These are phyloP conservation scores for Cephaloascus fragrans DNA, from an alignment of 805 yeast species.

Conservation along the genomic window DNA sequence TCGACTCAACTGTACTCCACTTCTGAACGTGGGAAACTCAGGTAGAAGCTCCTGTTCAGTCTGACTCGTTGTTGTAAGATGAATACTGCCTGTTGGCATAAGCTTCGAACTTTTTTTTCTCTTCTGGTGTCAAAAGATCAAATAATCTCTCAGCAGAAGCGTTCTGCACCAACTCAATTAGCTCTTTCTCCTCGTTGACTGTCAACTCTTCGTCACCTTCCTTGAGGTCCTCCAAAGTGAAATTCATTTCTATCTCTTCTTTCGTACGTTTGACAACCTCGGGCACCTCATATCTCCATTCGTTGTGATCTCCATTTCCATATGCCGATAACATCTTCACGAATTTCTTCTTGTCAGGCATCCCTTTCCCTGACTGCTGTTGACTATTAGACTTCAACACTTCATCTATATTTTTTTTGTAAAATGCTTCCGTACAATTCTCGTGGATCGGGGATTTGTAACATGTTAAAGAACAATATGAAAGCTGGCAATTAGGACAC, in stretches of 20 bases:
- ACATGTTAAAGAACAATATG: slow-evolving; percentile 3
- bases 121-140: neutral
- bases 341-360: neutral
- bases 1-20: too few relatives aligned
- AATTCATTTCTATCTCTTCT: neutral
- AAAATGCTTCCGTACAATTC: slow-evolving; percentile 3
- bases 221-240: neutral
- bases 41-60: too few relatives aligned
- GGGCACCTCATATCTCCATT: neutral
- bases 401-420: slow-evolving; percentile 1
- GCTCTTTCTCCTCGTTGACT: neutral
- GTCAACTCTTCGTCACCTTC: neutral
- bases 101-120: neutral
- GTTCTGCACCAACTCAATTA: neutral
- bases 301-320: neutral
- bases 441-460: slow-evolving; percentile 3
- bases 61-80: too few relatives aligned
- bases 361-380: neutral
- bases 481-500: slow-evolving; percentile 2
- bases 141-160: neutral
- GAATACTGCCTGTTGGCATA: too few relatives aligned
- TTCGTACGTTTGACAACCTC: neutral
- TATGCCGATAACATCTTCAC: neutral
- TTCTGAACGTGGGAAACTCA: too few relatives aligned
- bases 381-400: neutral